Base-by-base conservation (phyloP, 2,329 filamentous ascomycete genomes). In the Neonectria coccinea region DNA sequence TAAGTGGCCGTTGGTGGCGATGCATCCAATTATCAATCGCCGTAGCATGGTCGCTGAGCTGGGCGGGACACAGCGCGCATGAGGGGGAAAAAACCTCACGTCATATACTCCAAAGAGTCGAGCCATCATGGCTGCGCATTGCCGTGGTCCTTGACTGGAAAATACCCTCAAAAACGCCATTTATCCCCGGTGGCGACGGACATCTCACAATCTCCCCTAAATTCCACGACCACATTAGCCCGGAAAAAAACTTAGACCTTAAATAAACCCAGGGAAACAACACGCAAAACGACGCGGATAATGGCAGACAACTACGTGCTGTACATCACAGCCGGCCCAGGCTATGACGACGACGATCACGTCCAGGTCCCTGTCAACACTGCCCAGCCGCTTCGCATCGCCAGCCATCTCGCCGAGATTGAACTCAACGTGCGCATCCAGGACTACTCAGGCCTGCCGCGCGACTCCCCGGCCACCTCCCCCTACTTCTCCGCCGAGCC, bases 221-320 rank as follows among this genome's bases (percentile, higher is more conserved):
- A 42, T 56, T 55, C 42, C 44, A 20, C 50, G 56, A 59, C 55
- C 18, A 45, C 11, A 18, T 20, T 44, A 14, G 56, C 36, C 36
- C 36, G 7, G 31, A 36, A 36, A 39, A 39, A 39, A 39, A 39
- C 36, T 7, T n/a, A 39, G 14, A 48, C 20, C n/a, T 20, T 25
- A 8, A 18, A 36, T n/a, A 18, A 20, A 5, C 22, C 41, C 33
- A 29, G 29, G 27, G 48, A 29, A 50, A 47, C 47, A 45, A 25
- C 22, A 27, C 14, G 7, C n/a, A 29, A 45, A 25, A 27, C 27
- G 10, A 52, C 14, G 14, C 14, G 42, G 12, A 62, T 52, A 27
- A 89, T 88, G 89, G 84, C 89, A 18, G 86, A 91, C 64, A 90
- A 92, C 70, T 97, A 96, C 79, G 86, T 92, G 55, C 85, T 98